phyloP scores from a whole-genome alignment of 306 rosid genomes.

The Crataegus laevigata region DNA sequence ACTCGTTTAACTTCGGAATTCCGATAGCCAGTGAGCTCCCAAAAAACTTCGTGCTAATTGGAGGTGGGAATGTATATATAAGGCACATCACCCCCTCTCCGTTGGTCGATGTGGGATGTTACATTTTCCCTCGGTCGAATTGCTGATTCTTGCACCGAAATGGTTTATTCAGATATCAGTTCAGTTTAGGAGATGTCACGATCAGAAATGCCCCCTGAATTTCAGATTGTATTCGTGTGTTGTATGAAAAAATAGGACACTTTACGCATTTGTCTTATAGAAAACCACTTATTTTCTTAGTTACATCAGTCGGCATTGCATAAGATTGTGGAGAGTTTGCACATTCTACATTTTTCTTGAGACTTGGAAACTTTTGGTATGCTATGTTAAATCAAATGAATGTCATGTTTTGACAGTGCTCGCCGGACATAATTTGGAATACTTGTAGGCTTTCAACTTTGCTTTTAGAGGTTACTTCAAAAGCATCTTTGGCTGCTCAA shows the following conservation, averaged over 20 bases:
- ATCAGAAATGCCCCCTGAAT: neutral
- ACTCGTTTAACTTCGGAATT: too few species aligned
- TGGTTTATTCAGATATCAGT: neutral
- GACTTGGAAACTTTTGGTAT: neutral
- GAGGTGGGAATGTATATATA: too few species aligned
- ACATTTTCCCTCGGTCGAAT: neutral
- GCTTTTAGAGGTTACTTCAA: constrained; percentile 99
- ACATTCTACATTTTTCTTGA: neutral
- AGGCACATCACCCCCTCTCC: too few species aligned
- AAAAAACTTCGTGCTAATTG: too few species aligned
- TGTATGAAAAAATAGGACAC: neutral
- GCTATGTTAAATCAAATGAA: neutral
- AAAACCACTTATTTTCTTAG: neutral
- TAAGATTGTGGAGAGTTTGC: neutral
- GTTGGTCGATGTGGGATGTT: too few species aligned
- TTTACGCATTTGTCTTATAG: neutral
- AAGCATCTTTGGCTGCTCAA: constrained; percentile 69
- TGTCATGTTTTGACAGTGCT: constrained; percentile 17
- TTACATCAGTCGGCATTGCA: neutral
- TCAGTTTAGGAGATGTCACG: neutral
- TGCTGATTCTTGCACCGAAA: neutral
- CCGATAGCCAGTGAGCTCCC: too few species aligned
- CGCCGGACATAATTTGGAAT: constrained; percentile 63
- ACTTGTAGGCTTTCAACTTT: constrained; percentile 97
- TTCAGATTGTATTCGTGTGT: neutral